These are phyloP conservation scores for Skeletonema tropicum DNA, from an alignment of 108 stramenopile genomes.

Conservation along the genomic window DNA sequence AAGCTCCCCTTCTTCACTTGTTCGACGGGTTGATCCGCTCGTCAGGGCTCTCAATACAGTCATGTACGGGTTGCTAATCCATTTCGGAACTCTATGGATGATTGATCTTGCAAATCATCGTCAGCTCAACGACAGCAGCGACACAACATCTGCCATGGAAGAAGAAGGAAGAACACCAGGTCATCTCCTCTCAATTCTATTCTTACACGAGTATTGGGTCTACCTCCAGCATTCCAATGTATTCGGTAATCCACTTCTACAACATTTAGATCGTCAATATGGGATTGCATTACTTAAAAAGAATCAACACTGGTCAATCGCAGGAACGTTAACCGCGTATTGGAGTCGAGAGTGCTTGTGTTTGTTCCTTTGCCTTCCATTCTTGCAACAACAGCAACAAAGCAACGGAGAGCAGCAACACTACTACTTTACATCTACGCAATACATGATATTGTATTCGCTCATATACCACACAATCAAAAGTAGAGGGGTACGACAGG, in stretches of 20 bases:
- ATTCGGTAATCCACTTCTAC: constrained; percentile 48
- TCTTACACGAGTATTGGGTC: constrained; percentile 59
- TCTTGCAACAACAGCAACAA: constrained; percentile 4
- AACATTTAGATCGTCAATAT: constrained; percentile 58
- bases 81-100: constrained; percentile 47
- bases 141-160: not conserved
- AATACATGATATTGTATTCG: constrained; percentile 56
- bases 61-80: constrained; percentile 53
- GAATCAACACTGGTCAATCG: constrained; percentile 59
- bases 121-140: not conserved
- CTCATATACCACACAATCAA: constrained; percentile 57
- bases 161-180: not conserved
- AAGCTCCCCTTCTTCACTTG: constrained; percentile 18
- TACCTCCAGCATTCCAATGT: constrained; percentile 62
- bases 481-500: constrained; percentile 51
- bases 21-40: constrained; percentile 42
- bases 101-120: constrained; percentile 10
- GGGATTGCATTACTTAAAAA: constrained; percentile 49
- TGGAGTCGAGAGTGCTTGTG: constrained; percentile 52
- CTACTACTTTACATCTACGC: constrained; percentile 34
- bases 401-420: not conserved
- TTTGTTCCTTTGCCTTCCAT: constrained; percentile 53
- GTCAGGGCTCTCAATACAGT: constrained; percentile 52
- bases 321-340: constrained; percentile 54
- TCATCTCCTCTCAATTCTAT: constrained; percentile 12